Evolutionary conservation across 768 basidiomycete species (phyloP).

Genomic region (Leucocoprinus sp.): DNA sequence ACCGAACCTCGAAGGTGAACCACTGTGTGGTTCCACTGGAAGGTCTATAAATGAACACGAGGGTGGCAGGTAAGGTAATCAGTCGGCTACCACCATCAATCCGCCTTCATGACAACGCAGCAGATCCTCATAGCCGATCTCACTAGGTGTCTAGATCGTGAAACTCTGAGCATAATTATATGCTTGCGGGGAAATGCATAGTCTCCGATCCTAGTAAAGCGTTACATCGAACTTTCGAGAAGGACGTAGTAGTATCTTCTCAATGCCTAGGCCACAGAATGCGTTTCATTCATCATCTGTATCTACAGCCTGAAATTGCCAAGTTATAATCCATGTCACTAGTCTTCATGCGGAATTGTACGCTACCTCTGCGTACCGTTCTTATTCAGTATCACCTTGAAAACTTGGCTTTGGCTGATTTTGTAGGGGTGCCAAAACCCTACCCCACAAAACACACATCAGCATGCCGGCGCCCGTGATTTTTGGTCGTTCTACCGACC

Average conservation of each 20-base stretch:
- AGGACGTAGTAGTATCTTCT: background rate
- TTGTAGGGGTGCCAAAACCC: too few species aligned
- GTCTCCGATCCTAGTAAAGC: background rate
- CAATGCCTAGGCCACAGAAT: background rate
- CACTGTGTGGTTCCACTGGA: background rate
- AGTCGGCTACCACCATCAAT: background rate
- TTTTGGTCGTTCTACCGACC: background rate
- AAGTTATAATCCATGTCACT: too few species aligned
- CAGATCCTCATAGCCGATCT: constrained; percentile 3
- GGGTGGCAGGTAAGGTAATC: background rate
- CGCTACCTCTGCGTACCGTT: too few species aligned
- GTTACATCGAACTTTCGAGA: constrained; percentile 1
- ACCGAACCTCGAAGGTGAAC: background rate
- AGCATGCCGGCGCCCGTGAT: too few species aligned
- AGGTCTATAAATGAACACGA: background rate
- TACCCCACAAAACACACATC: too few species aligned
- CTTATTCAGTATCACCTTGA: too few species aligned
- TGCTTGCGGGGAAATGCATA: background rate
- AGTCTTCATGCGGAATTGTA: too few species aligned
- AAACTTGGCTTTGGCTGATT: too few species aligned
- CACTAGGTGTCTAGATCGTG: background rate
- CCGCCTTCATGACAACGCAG: background rate
- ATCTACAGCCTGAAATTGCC: too few species aligned
- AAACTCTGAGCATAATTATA: background rate
- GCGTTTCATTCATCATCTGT: background rate